Evolutionary conservation across 1,284 basidiomycete species (phyloP).

Genomic region (Leccinum insolens): DNA sequence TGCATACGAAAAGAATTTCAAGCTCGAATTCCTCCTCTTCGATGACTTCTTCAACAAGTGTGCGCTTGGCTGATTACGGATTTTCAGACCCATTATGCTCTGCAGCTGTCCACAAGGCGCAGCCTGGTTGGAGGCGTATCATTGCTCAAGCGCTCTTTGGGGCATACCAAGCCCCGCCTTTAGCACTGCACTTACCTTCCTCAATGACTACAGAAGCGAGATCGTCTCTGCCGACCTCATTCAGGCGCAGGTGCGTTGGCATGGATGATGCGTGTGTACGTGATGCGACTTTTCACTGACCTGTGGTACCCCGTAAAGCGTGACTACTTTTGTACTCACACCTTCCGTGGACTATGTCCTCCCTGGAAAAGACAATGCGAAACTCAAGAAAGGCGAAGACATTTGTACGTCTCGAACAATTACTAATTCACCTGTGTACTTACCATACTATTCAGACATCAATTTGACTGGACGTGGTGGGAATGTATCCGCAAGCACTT

Average conservation of each 20-base stretch:
- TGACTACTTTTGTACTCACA: constrained; percentile 94
- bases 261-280: neutral
- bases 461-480: constrained; percentile 96
- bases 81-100: constrained; percentile 3
- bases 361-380: constrained; percentile 85
- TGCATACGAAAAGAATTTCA: constrained; percentile 86
- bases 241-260: constrained; percentile 77
- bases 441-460: constrained; percentile 55
- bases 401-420: constrained; percentile 67
- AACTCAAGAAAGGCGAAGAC: constrained; percentile 80
- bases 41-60: constrained; percentile 99
- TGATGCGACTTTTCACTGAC: constrained; percentile 30
- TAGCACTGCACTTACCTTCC: constrained; percentile 52
- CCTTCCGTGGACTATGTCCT: constrained; percentile 76
- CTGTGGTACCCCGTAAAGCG: constrained; percentile 52
- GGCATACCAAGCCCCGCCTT: constrained; percentile 96
- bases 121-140: constrained; percentile 98
- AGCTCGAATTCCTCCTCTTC: constrained; percentile 94
- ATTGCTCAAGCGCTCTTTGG: constrained; percentile 97
- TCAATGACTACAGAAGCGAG: constrained; percentile 96
- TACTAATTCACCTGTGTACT: constrained; percentile 9
- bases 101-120: constrained; percentile 87
- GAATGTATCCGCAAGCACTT: constrained; percentile 90
- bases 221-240: constrained; percentile 92
- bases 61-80: constrained; percentile 26